Evolutionary conservation across 1,284 basidiomycete species (phyloP).

Genomic region (Ustilago hordei): DNA sequence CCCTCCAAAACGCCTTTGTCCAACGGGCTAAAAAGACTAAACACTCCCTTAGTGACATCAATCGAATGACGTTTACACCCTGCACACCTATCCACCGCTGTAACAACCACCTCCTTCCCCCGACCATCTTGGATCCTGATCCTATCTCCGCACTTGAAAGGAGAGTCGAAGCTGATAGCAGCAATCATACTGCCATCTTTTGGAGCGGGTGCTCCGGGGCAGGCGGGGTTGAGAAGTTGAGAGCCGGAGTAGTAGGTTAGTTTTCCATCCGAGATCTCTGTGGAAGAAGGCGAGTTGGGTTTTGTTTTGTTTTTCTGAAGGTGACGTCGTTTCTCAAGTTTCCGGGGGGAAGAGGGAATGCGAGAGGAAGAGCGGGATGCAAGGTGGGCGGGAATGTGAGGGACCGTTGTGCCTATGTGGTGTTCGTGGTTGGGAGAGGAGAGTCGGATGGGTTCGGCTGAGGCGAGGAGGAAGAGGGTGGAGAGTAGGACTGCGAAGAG

Average conservation of each 20-base stretch:
- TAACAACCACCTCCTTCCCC: conserved; percentile 22
- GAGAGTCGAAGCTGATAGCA: conserved; percentile 31
- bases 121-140: conserved; percentile 15
- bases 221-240: conserved; percentile 37
- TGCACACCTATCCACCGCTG: conserved; percentile 33
- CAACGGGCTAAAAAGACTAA: conserved; percentile 17
- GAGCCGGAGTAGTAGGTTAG: conserved; percentile 36
- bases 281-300: background rate
- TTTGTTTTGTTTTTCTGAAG: conserved; percentile 13
- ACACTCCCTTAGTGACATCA: conserved; percentile 54
- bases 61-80: conserved; percentile 32
- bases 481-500: background rate
- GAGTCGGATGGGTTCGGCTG: conserved; percentile 1
- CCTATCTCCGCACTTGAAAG: conserved; percentile 41
- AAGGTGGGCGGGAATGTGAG: background rate
- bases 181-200: conserved; percentile 37
- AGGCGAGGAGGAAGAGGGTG: conserved; percentile 1
- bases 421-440: background rate
- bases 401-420: conserved; percentile 2
- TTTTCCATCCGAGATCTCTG: conserved; percentile 20
- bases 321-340: conserved; percentile 15
- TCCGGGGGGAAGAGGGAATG: background rate
- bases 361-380: background rate
- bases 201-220: conserved; percentile 19
- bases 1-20: conserved; percentile 26